These are phyloP conservation scores for Arachis hypogaea DNA, from an alignment of 306 rosid genomes.

Conservation along the genomic window DNA sequence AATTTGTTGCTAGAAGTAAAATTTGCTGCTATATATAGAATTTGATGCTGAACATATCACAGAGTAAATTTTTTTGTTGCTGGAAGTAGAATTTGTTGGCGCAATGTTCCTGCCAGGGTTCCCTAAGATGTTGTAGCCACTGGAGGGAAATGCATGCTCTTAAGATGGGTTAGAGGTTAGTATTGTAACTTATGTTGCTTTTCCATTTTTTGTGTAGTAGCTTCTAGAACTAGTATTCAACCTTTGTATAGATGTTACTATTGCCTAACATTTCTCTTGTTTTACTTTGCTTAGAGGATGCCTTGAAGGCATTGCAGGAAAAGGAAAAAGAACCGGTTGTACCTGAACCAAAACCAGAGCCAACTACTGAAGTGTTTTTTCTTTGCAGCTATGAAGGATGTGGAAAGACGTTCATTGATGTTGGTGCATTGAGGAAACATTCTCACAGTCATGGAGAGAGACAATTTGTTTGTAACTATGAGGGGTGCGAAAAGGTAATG, in stretches of 20 bases:
- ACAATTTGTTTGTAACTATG: constrained; percentile 82
- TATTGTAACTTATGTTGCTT: background rate
- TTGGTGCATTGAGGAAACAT: constrained; percentile 51
- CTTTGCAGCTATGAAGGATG: no score
- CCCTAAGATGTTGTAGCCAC: constrained; percentile 96
- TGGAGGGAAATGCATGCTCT: constrained; percentile 81
- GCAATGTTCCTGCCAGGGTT: constrained; percentile 61
- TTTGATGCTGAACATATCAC: no score
- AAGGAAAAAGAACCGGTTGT: constrained; percentile 63
- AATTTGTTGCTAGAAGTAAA: no score
- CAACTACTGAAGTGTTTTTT: no score
- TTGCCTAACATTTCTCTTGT: constrained; percentile 35
- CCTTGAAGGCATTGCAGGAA: constrained; percentile 69
- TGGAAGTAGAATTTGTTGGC: background rate
- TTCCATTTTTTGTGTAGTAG: background rate
- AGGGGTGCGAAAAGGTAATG: constrained; percentile 93
- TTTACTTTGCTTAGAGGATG: constrained; percentile 60
- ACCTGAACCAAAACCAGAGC: constrained; percentile 66
- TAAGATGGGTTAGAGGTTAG: constrained; percentile 90
- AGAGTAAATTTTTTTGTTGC: no score
- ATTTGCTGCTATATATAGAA: no score
- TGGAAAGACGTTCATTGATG: no score
- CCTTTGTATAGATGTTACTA: background rate
- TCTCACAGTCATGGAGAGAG: constrained; percentile 97
- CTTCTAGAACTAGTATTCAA: background rate